phyloP scores from a whole-genome alignment of 2,329 filamentous ascomycete genomes.

The Gaeumannomyces tritici region DNA sequence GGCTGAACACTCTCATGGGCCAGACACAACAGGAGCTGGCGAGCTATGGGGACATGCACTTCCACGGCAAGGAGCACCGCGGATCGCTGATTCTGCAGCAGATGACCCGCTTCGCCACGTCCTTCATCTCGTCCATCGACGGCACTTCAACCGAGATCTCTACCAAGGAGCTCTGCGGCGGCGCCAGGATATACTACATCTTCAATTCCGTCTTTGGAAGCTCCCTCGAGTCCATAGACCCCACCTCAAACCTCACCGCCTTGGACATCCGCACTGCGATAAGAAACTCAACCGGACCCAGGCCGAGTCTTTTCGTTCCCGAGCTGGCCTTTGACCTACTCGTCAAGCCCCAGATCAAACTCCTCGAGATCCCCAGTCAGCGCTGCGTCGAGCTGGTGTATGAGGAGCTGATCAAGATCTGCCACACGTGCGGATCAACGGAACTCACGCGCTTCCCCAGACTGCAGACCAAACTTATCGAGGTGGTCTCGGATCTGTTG shows the following conservation, averaged over 20 bases:
- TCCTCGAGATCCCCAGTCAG: conserved; percentile 89
- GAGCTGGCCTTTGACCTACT: conserved; percentile 96
- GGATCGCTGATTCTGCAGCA: conserved; percentile 91
- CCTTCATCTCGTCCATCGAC: conserved; percentile 97
- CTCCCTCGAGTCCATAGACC: conserved; percentile 90
- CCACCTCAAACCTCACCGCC: conserved; percentile 87
- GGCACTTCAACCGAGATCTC: conserved; percentile 98
- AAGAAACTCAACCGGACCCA: conserved; percentile 91
- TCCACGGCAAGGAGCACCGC: conserved; percentile 92
- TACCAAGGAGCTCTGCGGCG: conserved; percentile 92
- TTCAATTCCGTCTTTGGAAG: conserved; percentile 99
- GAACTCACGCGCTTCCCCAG: conserved; percentile 88
- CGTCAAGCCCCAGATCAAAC: conserved; percentile 97
- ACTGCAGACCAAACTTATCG: conserved; percentile 92
- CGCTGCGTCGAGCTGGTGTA: conserved; percentile 97
- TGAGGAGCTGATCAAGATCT: conserved; percentile 98
- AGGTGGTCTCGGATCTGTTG: conserved; percentile 92
- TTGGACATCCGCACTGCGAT: conserved; percentile 95
- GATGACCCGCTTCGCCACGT: conserved; percentile 96
- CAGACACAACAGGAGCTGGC: conserved; percentile 97
- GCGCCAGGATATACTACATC: conserved; percentile 95
- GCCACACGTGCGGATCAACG: conserved; percentile 93
- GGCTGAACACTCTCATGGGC: conserved; percentile 97
- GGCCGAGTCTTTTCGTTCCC: conserved; percentile 91
- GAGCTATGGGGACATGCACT: conserved; percentile 95